Evolutionary conservation across 83 land plant genomes (phyloP).

Genomic region (Picea abies): DNA sequence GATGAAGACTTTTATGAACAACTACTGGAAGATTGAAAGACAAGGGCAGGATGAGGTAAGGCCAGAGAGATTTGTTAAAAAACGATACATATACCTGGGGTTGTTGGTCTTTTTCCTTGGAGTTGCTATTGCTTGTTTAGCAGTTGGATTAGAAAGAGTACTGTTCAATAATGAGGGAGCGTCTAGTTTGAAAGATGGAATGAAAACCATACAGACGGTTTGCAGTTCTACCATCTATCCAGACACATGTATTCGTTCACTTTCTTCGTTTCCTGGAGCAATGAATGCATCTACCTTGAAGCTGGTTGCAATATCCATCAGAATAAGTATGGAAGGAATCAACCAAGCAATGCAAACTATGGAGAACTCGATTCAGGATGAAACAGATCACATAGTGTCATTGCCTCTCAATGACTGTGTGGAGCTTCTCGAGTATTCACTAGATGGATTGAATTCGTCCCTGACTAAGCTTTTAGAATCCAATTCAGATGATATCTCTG

Average conservation of each 20-base stretch:
- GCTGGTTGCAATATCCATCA: conserved; percentile 13
- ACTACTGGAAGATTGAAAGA: conserved; percentile 13
- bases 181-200: neutral
- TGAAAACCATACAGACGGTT: conserved; percentile 1
- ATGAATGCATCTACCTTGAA: conserved; percentile 6
- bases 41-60: conserved; percentile 13
- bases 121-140: conserved; percentile 18
- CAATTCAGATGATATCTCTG: conserved; percentile 8
- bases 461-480: conserved; percentile 4
- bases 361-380: conserved; percentile 13
- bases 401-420: conserved; percentile 17
- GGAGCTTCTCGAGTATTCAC: conserved; percentile 16
- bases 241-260: conserved; percentile 7
- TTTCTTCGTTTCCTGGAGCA: conserved; percentile 17
- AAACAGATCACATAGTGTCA: conserved; percentile 10
- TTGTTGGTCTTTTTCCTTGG: conserved; percentile 16
- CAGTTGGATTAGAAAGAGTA: conserved; percentile 11
- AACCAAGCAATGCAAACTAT: conserved; percentile 9
- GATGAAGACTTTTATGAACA: conserved; percentile 11
- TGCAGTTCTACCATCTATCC: conserved; percentile 14
- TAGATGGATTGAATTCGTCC: conserved; percentile 6
- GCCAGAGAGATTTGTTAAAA: neutral
- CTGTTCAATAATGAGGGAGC: neutral
- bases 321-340: conserved; percentile 18
- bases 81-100: conserved; percentile 8